Base-by-base conservation (phyloP, 805 yeast species). In the Candida silvicultrix region DNA sequence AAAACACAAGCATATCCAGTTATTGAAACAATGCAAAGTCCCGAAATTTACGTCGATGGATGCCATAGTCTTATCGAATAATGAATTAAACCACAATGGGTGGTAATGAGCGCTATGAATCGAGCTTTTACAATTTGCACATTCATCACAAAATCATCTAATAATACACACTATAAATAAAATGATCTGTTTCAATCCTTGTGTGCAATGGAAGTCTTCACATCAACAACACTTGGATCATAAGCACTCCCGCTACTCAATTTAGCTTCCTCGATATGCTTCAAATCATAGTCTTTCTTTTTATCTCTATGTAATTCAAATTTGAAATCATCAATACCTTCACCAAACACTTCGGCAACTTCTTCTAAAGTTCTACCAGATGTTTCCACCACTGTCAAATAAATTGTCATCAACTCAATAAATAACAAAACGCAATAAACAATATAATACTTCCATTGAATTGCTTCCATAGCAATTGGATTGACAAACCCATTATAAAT, bases 391-490 rank as follows among this genome's bases (percentile, higher is more conserved):
- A 59, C 58, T n/a, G 58, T 46, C 38, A 60, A 53, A 44, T 50
- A 54, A 40, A 60, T 57, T 14, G 56, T 49, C n/a, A 48, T 52
- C 21, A 58, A 40, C 36, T 60, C 56, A 16, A 60, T 60, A 12
- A 51, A 53, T 40, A 51, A 29, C 25, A 23, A 23, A 23, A 23
- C 9, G 25, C 25, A 45, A 59, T 37, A 56, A 58, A 57, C 62
- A 46, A 63, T 62, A 51, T 59, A 59, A 49, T 58, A 59, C 45
- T 59, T 59, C 70, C 70, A 66, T 37, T 54, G 55, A 49, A 66
- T 58, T 16, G 63, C 61, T 42, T 59, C 66, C 64, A 67, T 59
- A 5, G 68, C 71, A 49, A 66, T 60, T 23, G 72, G 66, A 44
- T 66, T 68, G 42, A 67, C 61, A 47, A 60, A 66, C 21, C 63